Percentiles rank a stretch among this genome's conserved stretches.
Evolutionary conservation across 2,329 filamentous ascomycete species (phyloP).

Genomic region (Stachybotrys echinatus): DNA sequence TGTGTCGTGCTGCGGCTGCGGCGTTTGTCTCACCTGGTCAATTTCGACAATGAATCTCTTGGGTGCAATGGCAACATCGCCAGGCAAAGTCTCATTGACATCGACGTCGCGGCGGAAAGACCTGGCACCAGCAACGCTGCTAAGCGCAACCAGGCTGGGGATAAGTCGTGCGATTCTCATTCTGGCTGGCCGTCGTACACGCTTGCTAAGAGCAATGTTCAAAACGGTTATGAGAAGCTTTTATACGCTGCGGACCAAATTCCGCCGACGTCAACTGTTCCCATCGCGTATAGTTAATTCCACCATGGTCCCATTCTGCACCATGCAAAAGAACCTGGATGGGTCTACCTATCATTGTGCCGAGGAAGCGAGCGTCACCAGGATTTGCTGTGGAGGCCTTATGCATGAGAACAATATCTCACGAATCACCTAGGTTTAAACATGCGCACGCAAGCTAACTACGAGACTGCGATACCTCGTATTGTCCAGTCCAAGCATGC

Average conservation of each 20-base stretch:
- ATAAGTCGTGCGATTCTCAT: neutral
- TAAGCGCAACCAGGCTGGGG: neutral
- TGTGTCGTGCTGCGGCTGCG: neutral
- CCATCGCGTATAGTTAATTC: neutral
- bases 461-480: neutral
- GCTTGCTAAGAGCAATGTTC: neutral
- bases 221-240: neutral
- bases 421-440: neutral
- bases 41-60: conserved; percentile 2
- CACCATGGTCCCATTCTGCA: neutral
- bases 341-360: neutral
- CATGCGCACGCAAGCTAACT: neutral
- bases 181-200: neutral
- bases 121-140: neutral
- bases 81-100: neutral
- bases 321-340: neutral
- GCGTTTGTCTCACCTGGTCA: neutral
- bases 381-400: neutral
- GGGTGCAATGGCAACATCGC: neutral
- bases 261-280: neutral
- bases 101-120: neutral
- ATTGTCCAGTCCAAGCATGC: neutral
- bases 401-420: neutral
- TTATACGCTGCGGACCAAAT: neutral
- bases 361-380: neutral